phyloP scores from a whole-genome alignment of 2,329 filamentous ascomycete genomes.

The Lecanicillium sp. region DNA sequence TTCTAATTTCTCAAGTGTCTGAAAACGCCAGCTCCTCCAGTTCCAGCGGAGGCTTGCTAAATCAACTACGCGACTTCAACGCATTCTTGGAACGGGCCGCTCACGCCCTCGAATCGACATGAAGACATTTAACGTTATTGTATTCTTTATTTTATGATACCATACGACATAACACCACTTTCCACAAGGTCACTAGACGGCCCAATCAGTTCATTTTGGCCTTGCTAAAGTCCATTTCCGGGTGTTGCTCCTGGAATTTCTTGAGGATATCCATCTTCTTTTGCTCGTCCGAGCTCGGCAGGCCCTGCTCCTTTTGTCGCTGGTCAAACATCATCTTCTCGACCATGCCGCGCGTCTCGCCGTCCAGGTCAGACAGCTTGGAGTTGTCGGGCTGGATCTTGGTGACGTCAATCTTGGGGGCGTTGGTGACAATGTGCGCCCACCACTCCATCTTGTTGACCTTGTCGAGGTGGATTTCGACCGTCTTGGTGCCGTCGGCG shows the following conservation, averaged over 20 bases:
- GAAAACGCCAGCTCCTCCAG: constrained; percentile 44
- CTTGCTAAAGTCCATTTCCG: constrained; percentile 66
- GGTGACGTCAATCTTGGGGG: constrained; percentile 87
- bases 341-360: constrained; percentile 92
- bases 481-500: constrained; percentile 55
- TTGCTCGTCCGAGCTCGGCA: constrained; percentile 87
- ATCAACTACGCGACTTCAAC: constrained; percentile 54
- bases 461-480: constrained; percentile 90
- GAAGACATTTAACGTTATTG: constrained; percentile 12
- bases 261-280: constrained; percentile 89
- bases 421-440: constrained; percentile 79
- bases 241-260: constrained; percentile 80
- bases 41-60: constrained; percentile 43
- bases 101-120: constrained; percentile 42
- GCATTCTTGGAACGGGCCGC: constrained; percentile 55
- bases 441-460: constrained; percentile 98
- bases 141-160: constrained; percentile 1
- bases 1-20: constrained; percentile 46
- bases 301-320: constrained; percentile 86
- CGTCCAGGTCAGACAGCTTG: constrained; percentile 86
- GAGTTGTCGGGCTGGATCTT: constrained; percentile 93
- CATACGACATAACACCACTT: not conserved
- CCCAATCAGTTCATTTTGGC: constrained; percentile 52
- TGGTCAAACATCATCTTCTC: constrained; percentile 99
- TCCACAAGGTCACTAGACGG: not conserved